Base-by-base conservation (phyloP, 2,329 filamentous ascomycete genomes). In the Neoascochyta sp. region DNA sequence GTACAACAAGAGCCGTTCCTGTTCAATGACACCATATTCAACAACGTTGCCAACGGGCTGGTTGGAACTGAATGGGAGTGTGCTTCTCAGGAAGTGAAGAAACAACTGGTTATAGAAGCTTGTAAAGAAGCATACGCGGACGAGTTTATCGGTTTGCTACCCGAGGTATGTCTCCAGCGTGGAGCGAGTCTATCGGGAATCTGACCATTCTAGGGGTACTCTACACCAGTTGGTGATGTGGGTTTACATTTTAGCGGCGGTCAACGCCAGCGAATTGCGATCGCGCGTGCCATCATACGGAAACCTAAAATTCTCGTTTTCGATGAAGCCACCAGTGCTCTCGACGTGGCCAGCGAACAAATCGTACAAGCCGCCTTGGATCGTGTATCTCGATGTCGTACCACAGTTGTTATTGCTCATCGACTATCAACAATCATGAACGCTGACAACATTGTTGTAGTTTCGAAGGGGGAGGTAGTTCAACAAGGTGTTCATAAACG, bases 241-340 rank as follows among this genome's bases (percentile, higher is more conserved):
- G 90, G 90, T 4, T 90, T 95, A 58, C 69, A 94, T 27, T 73
- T 96, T 8, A 93, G 86, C 32, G 90, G 90, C 56, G 90, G 90
- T 16, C 90, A 96, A 65, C 94, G 94, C 63, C 90, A 96, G 65
- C 83, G 90, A 46, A 92, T 95, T 54, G 87, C 88, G 7, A 95
- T 95, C 63, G 87, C 89, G 5, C 74, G 87, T 54, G 88, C 87
- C 18, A 78, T 95, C 36, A 85, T 95, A 22, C 87, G 82, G 15
- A 83, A 95, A 50, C 88, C 88, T 1, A 90, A 86, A 65, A 79
- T 96, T 50, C 71, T 96, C 1, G 74, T 95, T 1, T 80, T 96
- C 6, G 90, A 96, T 44, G 90, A 96, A 63, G 90, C 90, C 6
- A 96, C 90, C 1, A 90, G 84, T 22, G 87, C 87, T 4, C 73